A percentile compares a stretch with the other conserved stretches of the same genome.
Conservation (phyloP, 2,329 filamentous ascomycete species). For the Zopfia rhizophila region DNA sequence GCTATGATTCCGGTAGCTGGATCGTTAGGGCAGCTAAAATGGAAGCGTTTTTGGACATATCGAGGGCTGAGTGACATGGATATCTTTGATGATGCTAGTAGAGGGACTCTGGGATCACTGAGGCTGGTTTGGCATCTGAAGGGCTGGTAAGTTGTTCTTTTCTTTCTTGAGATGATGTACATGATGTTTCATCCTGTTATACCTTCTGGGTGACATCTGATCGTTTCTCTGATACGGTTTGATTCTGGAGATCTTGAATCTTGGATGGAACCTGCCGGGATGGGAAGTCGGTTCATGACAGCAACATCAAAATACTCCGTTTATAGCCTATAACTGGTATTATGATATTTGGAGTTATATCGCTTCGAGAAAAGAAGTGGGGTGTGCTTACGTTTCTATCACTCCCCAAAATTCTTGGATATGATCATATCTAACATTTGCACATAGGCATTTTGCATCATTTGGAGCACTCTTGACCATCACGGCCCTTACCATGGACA, state of each 20-base stretch:
- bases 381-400: not conserved
- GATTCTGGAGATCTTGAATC: no score
- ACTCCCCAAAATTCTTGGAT: not conserved
- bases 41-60: conserved; percentile 16
- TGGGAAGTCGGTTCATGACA: no score
- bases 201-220: no score
- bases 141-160: conserved; percentile 10
- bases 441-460: conserved; percentile 16
- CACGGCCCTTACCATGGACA: conserved; percentile 14
- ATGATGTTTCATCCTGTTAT: not conserved
- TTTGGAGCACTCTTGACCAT: conserved; percentile 17
- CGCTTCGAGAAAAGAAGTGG: not conserved
- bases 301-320: not conserved
- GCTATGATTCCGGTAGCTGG: conserved; percentile 12
- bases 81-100: conserved; percentile 16
- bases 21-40: conserved; percentile 20
- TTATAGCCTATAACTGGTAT: no score
- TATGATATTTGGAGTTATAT: no score
- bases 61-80: conserved; percentile 15
- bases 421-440: not conserved
- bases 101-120: conserved; percentile 13
- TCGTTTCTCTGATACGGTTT: no score
- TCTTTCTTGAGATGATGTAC: no score
- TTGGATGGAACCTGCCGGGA: no score
- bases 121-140: conserved; percentile 9